These are phyloP conservation scores for Rhodamnia rubescens DNA, from an alignment of 345 rosid species.

Conservation along the genomic window DNA sequence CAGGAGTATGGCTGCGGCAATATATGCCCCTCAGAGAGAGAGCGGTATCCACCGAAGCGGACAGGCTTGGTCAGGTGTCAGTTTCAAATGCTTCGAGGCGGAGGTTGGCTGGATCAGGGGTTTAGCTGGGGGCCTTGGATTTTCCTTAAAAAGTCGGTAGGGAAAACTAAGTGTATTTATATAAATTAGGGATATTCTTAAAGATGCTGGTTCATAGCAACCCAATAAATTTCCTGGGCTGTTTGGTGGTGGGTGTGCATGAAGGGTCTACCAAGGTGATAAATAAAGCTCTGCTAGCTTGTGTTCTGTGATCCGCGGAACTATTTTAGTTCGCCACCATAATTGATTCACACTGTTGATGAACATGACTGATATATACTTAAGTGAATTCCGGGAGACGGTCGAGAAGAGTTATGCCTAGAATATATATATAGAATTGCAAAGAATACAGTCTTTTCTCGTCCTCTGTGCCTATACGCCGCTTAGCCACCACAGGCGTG, in stretches of 20 bases:
- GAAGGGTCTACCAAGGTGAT: background rate
- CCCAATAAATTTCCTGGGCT: background rate
- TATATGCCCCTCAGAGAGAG: slow-evolving; percentile 64
- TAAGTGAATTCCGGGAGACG: too few species aligned
- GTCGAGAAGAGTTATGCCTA: too few species aligned
- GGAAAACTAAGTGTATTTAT: background rate
- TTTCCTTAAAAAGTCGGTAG: background rate
- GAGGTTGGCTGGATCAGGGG: slow-evolving; percentile 56
- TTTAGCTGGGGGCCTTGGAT: background rate
- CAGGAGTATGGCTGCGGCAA: slow-evolving; percentile 82
- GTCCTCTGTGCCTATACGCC: background rate
- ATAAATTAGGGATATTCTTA: background rate
- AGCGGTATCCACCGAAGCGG: slow-evolving; percentile 21
- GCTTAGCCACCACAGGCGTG: background rate
- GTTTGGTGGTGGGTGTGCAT: too few species aligned
- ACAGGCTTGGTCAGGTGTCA: slow-evolving; percentile 60
- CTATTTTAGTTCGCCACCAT: background rate
- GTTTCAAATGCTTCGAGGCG: slow-evolving; percentile 77
- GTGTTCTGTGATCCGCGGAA: background rate
- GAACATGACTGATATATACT: background rate
- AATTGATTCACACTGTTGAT: background rate
- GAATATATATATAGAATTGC: background rate
- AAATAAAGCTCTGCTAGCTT: background rate
- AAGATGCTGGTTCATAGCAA: background rate
- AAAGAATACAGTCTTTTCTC: background rate